Evolutionary conservation across 345 rosid species (phyloP).

Genomic region (Gossypium herbaceum): DNA sequence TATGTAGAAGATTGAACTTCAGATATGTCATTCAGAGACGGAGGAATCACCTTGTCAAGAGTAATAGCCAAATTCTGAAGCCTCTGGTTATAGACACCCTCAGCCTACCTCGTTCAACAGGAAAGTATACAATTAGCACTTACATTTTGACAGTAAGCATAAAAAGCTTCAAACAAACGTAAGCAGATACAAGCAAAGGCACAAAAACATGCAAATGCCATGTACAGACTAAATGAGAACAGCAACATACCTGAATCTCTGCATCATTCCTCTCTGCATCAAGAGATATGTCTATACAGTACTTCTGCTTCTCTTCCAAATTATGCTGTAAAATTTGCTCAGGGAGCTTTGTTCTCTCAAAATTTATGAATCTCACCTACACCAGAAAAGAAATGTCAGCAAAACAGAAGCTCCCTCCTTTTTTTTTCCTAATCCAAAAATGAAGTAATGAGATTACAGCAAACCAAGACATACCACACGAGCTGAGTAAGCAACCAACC

Average conservation of each 20-base stretch:
- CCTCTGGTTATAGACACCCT: slow-evolving; percentile 99
- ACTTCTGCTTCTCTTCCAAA: slow-evolving; percentile 90
- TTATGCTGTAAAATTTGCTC: slow-evolving; percentile 84
- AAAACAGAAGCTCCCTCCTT: neutral
- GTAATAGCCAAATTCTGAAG: slow-evolving; percentile 98
- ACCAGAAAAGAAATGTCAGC: slow-evolving; percentile 25
- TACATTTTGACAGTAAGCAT: slow-evolving; percentile 17
- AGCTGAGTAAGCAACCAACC: slow-evolving; percentile 95
- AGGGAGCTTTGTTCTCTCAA: slow-evolving; percentile 96
- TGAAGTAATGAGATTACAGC: neutral
- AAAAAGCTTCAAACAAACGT: neutral
- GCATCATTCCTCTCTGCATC: slow-evolving; percentile 97
- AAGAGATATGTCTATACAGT: slow-evolving; percentile 58
- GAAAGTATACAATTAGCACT: slow-evolving; percentile 24
- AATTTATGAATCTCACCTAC: slow-evolving; percentile 95
- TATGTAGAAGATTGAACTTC: neutral
- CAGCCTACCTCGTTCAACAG: slow-evolving; percentile 58
- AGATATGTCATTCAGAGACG: slow-evolving; percentile 1
- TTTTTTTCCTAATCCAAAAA: neutral
- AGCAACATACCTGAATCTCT: slow-evolving; percentile 88
- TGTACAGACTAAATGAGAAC: slow-evolving; percentile 11
- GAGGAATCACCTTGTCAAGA: slow-evolving; percentile 82
- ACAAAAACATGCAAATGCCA: neutral
- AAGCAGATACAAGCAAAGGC: neutral
- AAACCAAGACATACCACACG: slow-evolving; percentile 64